These are phyloP conservation scores for Russula vinacea DNA, from an alignment of 768 basidiomycete genomes.

Conservation along the genomic window DNA sequence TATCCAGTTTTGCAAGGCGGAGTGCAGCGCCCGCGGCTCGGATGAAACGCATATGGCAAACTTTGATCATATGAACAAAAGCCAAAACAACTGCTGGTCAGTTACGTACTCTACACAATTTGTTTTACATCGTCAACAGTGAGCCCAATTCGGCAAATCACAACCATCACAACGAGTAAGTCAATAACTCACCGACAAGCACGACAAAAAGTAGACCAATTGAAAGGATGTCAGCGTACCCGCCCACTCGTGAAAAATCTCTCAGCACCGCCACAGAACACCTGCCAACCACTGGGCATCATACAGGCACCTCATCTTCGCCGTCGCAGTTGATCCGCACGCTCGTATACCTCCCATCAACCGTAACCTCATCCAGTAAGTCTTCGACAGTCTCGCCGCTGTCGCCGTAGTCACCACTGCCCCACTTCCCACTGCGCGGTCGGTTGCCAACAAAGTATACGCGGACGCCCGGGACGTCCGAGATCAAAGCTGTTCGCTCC, in stretches of 20 bases:
- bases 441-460: slow-evolving; percentile 17
- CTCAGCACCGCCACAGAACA: background rate
- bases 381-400: background rate
- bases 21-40: no score
- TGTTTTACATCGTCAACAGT: background rate
- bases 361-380: slow-evolving; percentile 1
- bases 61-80: no score
- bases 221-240: background rate
- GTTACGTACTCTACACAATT: no score
- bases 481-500: background rate
- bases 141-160: background rate
- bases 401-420: background rate
- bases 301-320: slow-evolving; percentile 16
- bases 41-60: no score
- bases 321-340: slow-evolving; percentile 15
- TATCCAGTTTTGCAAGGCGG: no score
- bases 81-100: no score
- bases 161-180: background rate
- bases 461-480: background rate
- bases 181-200: background rate
- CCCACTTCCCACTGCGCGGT: slow-evolving; percentile 8
- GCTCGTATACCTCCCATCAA: background rate
- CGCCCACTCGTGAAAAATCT: slow-evolving; percentile 14
- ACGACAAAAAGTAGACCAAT: background rate
- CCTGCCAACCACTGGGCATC: background rate